Percentiles rank a stretch among this genome's conserved stretches.
Evolutionary conservation across 208 protist species (phyloP).

Genomic region (Acanthamoeba sp.): DNA sequence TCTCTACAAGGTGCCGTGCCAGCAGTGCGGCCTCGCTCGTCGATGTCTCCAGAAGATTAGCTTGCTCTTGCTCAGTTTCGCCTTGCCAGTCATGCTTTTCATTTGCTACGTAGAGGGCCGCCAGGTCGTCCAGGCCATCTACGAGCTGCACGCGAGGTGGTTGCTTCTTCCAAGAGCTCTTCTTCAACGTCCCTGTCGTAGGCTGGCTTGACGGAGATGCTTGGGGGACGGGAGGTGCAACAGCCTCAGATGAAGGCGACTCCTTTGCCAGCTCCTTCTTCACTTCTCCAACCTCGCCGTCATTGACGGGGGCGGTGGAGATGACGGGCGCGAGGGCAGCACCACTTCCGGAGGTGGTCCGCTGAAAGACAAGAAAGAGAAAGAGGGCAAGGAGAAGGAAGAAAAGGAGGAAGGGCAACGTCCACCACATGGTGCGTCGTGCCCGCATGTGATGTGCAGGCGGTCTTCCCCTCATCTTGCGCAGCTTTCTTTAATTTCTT

Average conservation of each 20-base stretch:
- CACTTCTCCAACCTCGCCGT: not conserved
- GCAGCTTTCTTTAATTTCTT: no score
- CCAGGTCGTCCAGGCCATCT: not conserved
- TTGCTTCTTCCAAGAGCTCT: not conserved
- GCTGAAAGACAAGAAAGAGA: conserved; percentile 3
- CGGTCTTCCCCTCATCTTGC: not conserved
- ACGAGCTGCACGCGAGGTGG: not conserved
- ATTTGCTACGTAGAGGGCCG: not conserved
- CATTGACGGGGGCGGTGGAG: not conserved
- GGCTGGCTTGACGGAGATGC: not conserved
- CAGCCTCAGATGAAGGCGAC: no score
- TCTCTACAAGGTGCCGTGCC: not conserved
- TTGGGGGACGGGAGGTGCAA: no score
- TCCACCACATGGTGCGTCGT: conserved; percentile 39
- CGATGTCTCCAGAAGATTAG: not conserved
- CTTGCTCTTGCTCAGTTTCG: not conserved
- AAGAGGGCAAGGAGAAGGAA: not conserved
- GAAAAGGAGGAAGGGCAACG: not conserved
- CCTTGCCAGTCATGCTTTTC: not conserved
- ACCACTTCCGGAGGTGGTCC: not conserved
- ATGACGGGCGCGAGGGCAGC: no score
- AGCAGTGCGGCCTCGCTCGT: not conserved
- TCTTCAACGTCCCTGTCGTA: not conserved
- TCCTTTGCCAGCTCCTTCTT: no score
- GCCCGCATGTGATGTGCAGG: conserved; percentile 1